A percentile compares a stretch with the other conserved stretches of the same genome.
Evolutionary conservation across 2,329 filamentous ascomycete species (phyloP).

Genomic region (Penicillium sp.): DNA sequence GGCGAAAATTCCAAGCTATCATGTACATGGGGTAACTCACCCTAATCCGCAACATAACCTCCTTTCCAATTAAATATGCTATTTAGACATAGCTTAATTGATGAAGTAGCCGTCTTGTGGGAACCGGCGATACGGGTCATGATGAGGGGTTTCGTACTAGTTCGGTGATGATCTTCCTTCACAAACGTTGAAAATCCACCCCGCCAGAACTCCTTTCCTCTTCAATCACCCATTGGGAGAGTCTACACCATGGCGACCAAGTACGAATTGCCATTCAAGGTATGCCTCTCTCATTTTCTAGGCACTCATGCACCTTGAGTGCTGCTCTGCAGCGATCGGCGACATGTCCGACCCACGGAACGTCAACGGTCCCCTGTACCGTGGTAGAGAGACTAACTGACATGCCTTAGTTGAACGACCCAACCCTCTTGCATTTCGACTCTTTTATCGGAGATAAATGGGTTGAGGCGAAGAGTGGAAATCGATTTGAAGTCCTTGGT

Average conservation of each 20-base stretch:
- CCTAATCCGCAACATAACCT: too few relatives aligned
- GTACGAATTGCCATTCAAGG: conserved; percentile 38
- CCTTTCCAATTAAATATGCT: too few relatives aligned
- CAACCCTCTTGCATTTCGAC: conserved; percentile 46
- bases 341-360: conserved; percentile 15
- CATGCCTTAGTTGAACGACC: conserved; percentile 41
- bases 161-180: conserved; percentile 2
- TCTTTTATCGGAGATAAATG: conserved; percentile 50
- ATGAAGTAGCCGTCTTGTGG: background rate
- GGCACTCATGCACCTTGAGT: background rate
- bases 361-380: background rate
- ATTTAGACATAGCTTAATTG: background rate
- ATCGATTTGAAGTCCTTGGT: conserved; percentile 50
- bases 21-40: too few relatives aligned
- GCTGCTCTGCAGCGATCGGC: conserved; percentile 8
- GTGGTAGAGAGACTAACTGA: background rate
- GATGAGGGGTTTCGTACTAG: conserved; percentile 1
- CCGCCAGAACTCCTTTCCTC: background rate
- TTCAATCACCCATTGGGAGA: background rate
- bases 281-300: conserved; percentile 12
- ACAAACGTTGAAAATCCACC: background rate
- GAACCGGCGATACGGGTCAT: background rate
- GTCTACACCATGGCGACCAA: conserved; percentile 28
- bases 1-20: too few relatives aligned
- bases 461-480: conserved; percentile 44